A percentile compares a stretch with the other conserved stretches of the same genome.
Conservation (phyloP, 306 rosid species). For the Mucuna pruriens region DNA sequence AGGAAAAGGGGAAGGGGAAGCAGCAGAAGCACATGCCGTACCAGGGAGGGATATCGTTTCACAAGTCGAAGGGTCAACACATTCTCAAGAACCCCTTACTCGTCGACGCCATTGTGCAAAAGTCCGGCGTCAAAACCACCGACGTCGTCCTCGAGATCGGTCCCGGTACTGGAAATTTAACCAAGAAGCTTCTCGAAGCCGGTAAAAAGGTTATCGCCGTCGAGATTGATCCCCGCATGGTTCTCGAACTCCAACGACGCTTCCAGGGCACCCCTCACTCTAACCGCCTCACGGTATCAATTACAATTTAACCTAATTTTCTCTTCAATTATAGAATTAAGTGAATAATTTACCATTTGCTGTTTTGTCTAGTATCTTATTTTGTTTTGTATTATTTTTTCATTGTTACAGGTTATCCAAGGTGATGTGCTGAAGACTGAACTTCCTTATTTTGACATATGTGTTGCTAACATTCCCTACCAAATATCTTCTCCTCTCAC, state of each 20-base stretch:
- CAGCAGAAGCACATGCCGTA: slow-evolving; percentile 43
- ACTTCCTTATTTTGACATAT: slow-evolving; percentile 89
- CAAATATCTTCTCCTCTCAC: slow-evolving; percentile 99
- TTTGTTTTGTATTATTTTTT: background rate
- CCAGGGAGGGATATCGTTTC: slow-evolving; percentile 54
- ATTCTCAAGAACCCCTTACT: slow-evolving; percentile 54
- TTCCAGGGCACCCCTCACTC: slow-evolving; percentile 80
- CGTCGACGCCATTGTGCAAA: slow-evolving; percentile 50
- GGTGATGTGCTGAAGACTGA: slow-evolving; percentile 89
- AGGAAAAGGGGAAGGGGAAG: slow-evolving; percentile 50
- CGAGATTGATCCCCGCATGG: slow-evolving; percentile 93
- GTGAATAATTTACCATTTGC: no score
- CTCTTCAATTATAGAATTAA: no score
- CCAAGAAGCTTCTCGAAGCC: slow-evolving; percentile 54
- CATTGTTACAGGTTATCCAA: slow-evolving; percentile 66
- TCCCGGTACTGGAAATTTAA: slow-evolving; percentile 57
- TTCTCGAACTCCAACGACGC: slow-evolving; percentile 78
- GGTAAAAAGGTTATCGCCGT: slow-evolving; percentile 85
- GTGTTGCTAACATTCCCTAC: slow-evolving; percentile 95
- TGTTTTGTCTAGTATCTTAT: background rate
- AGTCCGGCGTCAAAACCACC: slow-evolving; percentile 52
- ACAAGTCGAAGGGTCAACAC: slow-evolving; percentile 57
- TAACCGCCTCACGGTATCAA: slow-evolving; percentile 65
- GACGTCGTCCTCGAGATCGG: slow-evolving; percentile 56
- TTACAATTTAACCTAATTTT: no score